phyloP scores from a whole-genome alignment of 2,329 filamentous ascomycete species.

The Trichophyton schoenleinii region DNA sequence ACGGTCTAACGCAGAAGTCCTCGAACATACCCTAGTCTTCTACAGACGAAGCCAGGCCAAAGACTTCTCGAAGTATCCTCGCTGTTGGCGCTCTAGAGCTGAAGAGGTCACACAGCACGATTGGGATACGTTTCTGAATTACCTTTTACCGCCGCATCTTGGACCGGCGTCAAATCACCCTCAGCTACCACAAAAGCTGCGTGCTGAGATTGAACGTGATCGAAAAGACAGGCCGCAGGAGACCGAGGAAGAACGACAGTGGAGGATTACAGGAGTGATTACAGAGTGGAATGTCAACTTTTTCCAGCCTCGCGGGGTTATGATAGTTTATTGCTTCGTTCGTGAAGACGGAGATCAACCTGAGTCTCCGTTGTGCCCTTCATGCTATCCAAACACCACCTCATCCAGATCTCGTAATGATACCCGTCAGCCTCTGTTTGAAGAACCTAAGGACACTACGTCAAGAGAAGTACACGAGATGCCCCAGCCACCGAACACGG shows the following conservation, averaged over 20 bases:
- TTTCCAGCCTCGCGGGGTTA: constrained; percentile 26
- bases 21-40: constrained; percentile 29
- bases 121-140: constrained; percentile 33
- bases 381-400: constrained; percentile 30
- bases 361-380: constrained; percentile 27
- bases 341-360: constrained; percentile 23
- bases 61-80: constrained; percentile 31
- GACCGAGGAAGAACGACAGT: constrained; percentile 28
- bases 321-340: constrained; percentile 26
- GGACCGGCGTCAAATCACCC: constrained; percentile 25
- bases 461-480: neutral
- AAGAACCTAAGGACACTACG: neutral
- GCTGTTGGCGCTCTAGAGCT: constrained; percentile 27
- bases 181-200: constrained; percentile 26
- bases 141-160: constrained; percentile 30
- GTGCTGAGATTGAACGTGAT: constrained; percentile 30
- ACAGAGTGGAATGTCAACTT: constrained; percentile 34
- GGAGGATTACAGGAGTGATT: constrained; percentile 28
- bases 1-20: constrained; percentile 17
- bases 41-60: constrained; percentile 30
- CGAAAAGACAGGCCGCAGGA: constrained; percentile 33
- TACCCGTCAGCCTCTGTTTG: neutral
- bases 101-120: constrained; percentile 30
- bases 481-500: neutral
- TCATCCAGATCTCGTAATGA: neutral